These are phyloP conservation scores for Solanum paucissectum DNA, from an alignment of 257 asterid species.

Conservation along the genomic window DNA sequence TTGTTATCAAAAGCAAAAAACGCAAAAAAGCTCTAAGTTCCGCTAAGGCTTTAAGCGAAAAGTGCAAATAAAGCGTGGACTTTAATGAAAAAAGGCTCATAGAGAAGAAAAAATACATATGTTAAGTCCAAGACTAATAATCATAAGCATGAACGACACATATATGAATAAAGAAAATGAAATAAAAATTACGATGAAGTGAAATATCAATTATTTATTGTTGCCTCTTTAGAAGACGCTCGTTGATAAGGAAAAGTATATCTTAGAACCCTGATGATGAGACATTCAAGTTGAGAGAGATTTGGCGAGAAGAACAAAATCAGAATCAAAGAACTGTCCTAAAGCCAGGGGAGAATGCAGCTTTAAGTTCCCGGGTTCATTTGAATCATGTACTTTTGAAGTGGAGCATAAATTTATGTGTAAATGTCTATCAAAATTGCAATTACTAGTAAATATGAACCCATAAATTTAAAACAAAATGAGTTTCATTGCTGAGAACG, in stretches of 20 bases:
- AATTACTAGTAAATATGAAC: neutral
- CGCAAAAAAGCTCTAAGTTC: neutral
- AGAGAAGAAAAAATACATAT: neutral
- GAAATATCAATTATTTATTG: neutral
- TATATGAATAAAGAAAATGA: neutral
- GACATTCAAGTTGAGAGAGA: neutral
- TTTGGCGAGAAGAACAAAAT: neutral
- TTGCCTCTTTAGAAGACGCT: neutral
- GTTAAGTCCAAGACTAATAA: neutral
- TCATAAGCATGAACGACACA: neutral
- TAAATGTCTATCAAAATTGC: neutral
- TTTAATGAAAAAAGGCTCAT: neutral
- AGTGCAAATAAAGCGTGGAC: neutral
- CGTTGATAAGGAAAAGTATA: neutral
- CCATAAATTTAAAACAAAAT: neutral
- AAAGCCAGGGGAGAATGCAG: neutral
- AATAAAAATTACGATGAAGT: neutral
- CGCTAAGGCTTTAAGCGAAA: neutral
- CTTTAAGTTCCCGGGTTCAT: neutral
- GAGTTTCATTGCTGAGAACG: neutral
- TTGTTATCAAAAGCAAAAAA: neutral
- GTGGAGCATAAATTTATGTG: neutral
- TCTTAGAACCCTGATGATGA: neutral
- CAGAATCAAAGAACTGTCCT: neutral
- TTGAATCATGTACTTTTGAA: neutral